Conservation (phyloP, 148 eudicot genomes). For the Cornus suecica region DNA sequence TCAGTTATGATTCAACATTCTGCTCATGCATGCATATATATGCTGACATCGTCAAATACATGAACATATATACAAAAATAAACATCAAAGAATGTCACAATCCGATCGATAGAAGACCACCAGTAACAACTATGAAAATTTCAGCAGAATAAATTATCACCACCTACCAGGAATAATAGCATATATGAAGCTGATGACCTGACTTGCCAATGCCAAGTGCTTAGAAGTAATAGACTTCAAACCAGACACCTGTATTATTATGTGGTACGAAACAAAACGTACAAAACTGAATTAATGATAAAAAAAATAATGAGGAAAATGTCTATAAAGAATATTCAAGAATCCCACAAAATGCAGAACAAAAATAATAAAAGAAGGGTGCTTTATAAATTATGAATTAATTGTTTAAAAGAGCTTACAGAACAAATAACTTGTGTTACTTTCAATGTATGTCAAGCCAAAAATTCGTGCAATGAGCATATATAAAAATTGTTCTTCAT, state of each 20-base stretch:
- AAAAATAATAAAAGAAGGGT: not conserved
- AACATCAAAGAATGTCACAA: not conserved
- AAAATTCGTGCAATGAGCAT: too few relatives aligned
- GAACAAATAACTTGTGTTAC: not conserved
- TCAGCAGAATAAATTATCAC: slow-evolving; percentile 1
- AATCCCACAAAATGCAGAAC: not conserved
- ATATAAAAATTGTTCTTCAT: too few relatives aligned
- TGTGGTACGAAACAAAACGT: not conserved
- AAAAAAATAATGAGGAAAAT: not conserved
- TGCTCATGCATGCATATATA: not conserved
- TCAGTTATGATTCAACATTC: not conserved
- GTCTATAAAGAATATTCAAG: not conserved
- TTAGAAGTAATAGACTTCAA: slow-evolving; percentile 92
- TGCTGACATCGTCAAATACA: not conserved
- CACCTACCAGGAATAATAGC: slow-evolving; percentile 90
- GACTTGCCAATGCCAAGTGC: slow-evolving; percentile 97
- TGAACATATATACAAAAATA: not conserved
- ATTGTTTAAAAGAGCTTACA: not conserved
- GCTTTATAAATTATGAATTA: not conserved
- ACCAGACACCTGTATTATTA: slow-evolving; percentile 82
- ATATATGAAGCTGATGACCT: slow-evolving; percentile 81
- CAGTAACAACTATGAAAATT: not conserved
- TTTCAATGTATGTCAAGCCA: too few relatives aligned
- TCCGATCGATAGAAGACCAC: not conserved
- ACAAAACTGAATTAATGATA: not conserved